Evolutionary conservation across 805 yeast genomes (phyloP), one percentile per base, ranked within the genome.

Genomic region (Starmerella apis): DNA sequence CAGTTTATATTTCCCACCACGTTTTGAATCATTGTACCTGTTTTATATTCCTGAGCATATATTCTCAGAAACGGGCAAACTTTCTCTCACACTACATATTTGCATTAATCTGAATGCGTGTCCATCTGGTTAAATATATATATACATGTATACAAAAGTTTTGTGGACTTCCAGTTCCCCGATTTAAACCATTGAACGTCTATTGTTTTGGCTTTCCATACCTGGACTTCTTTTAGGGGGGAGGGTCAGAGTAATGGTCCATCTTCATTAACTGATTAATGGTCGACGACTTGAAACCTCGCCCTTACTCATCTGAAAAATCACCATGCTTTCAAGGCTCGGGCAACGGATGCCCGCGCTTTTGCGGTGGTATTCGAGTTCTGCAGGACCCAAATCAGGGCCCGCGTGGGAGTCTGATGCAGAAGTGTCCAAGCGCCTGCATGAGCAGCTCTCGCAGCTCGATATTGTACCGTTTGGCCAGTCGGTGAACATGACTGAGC

Each of bases 401-500:
- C 24, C 24, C 24, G 44, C 44, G 24, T 25, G 44, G 33, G 44
- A 41, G 13, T 16, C 33, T 6, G 44, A 53, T 35, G 41, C 48
- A 38, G 59, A 50, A 46, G 46, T 47, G 20, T 48, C 54, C 20
- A 43, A 32, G 33, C 49, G 52, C 35, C 55, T 59, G 33, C 52
- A 56, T 45, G 59, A 50, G 36, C 56, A 57, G 54, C 57, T 59
- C 43, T 50, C 56, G 43, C 47, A 46, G 51, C 60, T 59, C 66
- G 70, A 24, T 70, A 71, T 31, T 68, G 74, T 59, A 66, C 68
- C 47, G 55, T 70, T 51, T 47, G 58, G 57, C 31, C 27, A 49
- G 46, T 11, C 42, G 24, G 48, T 6, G 79, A 48, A 75, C 56
- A 62, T 78, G 52, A 84, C 90, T 8, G 86, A 79, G 27, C 72